Percentiles rank a stretch among this genome's conserved stretches.
These are phyloP conservation scores for Saccharomyces kudriavzevii DNA, from an alignment of 805 yeast genomes.

Conservation along the genomic window DNA sequence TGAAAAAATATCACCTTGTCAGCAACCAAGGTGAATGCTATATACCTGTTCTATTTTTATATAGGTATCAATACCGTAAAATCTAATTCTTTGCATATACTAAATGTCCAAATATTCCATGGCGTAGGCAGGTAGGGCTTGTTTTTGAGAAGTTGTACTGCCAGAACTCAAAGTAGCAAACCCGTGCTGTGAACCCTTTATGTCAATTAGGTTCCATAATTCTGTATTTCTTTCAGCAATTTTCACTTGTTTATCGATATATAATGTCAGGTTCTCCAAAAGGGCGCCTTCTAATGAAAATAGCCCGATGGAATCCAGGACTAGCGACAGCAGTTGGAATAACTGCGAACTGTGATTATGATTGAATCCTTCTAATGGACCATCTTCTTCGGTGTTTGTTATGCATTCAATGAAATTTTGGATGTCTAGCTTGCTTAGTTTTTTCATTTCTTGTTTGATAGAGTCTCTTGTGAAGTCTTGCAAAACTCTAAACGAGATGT, in stretches of 20 bases:
- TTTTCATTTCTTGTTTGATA: conserved; percentile 41
- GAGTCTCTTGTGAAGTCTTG: conserved; percentile 56
- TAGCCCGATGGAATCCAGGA: conserved; percentile 30
- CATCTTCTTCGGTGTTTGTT: conserved; percentile 17
- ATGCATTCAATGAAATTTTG: conserved; percentile 30
- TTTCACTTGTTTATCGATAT: conserved; percentile 20
- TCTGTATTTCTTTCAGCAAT: conserved; percentile 26
- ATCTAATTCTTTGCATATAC: neutral
- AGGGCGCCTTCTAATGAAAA: conserved; percentile 26
- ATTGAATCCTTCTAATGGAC: conserved; percentile 6
- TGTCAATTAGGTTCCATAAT: conserved; percentile 25
- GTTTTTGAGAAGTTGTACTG: conserved; percentile 6
- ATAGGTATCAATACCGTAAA: neutral
- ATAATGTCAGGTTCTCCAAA: conserved; percentile 18
- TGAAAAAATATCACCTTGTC: neutral
- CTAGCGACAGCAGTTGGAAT: conserved; percentile 26
- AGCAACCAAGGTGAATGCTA: neutral
- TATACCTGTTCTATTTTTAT: neutral
- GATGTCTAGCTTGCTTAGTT: conserved; percentile 26
- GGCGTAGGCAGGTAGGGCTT: conserved; percentile 20
- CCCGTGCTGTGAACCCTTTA: conserved; percentile 7
- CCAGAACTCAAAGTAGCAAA: conserved; percentile 4
- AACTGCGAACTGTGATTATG: conserved; percentile 19
- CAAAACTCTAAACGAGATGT: conserved; percentile 55
- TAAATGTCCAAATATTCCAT: conserved; percentile 26